Evolutionary conservation across 2,329 filamentous ascomycete genomes (phyloP), one percentile per base, ranked within the genome.

Genomic region (Incumbomyces lentus): DNA sequence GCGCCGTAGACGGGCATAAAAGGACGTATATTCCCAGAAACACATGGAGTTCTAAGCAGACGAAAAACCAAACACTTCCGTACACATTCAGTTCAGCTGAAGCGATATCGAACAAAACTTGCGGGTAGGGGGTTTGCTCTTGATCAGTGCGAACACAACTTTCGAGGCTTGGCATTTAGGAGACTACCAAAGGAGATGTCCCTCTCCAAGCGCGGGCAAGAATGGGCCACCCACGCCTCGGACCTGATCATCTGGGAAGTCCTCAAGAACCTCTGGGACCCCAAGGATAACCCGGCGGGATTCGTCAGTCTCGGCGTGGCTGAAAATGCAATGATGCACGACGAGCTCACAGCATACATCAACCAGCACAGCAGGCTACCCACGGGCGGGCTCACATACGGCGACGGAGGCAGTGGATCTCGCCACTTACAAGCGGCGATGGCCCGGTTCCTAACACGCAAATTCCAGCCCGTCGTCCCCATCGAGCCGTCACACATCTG

Each of bases 281-380:
- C 66, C 0, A 53, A 60, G 12, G 71, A 72, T 22, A 55, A 71
- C 46, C 63, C 66, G 0, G 52, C 59, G 12, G 73, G 73, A 19
- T 73, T 68, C 49, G 59, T 75, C 29, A 74, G 68, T 48, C 63
- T 77, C 0, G 73, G 72, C 1, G 62, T 76, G 1, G 73, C 74
- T 5, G 74, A 76, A 56, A 76, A 76, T 54, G 58, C 60, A 1
- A 64, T 76, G 35, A 74, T 76, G 72, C 72, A 75, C 46, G 54
- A 65, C 14, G 55, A 62, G 2, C 62, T 76, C 2, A 57, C 64
- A 1, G 54, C 66, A 16, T 69, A 69, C 48, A 60, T 69, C 26
- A 67, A 71, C 52, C 52, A 54, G 2, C 65, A 67, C 37, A 52
- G 69, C 6, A 55, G 64, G 1, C 41, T 65, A 1, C 57, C 16